Percentiles rank a stretch among this genome's conserved stretches.
Conservation (phyloP, 78 protist species). For the Anaeramoeba flamelloides region DNA sequence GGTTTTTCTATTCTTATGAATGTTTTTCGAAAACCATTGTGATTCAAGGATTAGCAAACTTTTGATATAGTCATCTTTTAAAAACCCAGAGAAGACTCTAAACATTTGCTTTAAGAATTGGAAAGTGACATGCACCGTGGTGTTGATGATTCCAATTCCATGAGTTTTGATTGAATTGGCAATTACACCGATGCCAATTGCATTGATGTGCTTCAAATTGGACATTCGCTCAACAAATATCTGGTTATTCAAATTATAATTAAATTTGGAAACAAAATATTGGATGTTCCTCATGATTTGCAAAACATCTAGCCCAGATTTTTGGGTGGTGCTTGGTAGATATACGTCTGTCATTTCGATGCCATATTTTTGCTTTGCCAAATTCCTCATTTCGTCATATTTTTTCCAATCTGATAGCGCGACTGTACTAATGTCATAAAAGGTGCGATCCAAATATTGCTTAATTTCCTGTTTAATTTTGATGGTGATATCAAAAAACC, state of each 20-base stretch:
- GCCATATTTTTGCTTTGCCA: conserved; percentile 64
- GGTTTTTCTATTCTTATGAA: no score
- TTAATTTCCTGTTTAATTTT: conserved; percentile 7
- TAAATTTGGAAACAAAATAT: conserved; percentile 64
- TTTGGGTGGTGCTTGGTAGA: conserved; percentile 37
- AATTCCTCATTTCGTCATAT: conserved; percentile 72
- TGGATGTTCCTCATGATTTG: conserved; percentile 84
- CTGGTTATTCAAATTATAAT: conserved; percentile 81
- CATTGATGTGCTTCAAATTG: conserved; percentile 47
- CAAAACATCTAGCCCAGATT: conserved; percentile 72
- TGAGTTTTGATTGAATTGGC: conserved; percentile 82
- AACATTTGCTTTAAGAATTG: no score
- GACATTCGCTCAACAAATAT: conserved; percentile 63
- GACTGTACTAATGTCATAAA: conserved; percentile 78
- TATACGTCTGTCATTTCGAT: conserved; percentile 44
- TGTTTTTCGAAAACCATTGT: no score
- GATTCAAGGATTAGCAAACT: conserved; percentile 21
- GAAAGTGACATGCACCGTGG: no score
- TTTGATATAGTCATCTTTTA: conserved; percentile 83
- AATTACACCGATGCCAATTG: conserved; percentile 70
- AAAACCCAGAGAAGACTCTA: conserved; percentile 67
- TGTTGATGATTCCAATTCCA: conserved; percentile 90
- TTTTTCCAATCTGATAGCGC: conserved; percentile 71
- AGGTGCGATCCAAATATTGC: conserved; percentile 57
- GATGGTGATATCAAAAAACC: not conserved